These are phyloP conservation scores for Fusarium drepaniforme DNA, from an alignment of 2,329 filamentous ascomycete genomes.

Conservation along the genomic window DNA sequence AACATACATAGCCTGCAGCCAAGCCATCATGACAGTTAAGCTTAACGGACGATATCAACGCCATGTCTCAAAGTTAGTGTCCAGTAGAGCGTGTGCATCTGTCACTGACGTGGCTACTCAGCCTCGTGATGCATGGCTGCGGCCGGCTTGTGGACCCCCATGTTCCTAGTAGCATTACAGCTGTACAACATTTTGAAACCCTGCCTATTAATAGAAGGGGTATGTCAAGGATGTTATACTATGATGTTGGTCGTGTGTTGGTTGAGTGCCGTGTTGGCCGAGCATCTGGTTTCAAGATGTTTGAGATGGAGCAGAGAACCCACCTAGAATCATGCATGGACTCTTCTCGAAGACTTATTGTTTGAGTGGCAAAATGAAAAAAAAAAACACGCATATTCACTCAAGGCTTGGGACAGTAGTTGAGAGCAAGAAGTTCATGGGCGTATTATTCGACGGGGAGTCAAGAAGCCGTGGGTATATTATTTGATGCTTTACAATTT, in stretches of 20 bases:
- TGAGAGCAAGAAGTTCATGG: neutral
- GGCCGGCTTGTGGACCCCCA: neutral
- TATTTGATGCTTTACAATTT: slow-evolving; percentile 1
- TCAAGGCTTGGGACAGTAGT: neutral
- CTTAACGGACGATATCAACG: neutral
- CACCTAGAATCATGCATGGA: neutral
- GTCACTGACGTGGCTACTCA: neutral
- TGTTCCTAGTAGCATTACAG: neutral
- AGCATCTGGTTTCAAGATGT: neutral
- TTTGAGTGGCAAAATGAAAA: neutral
- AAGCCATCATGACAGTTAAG: neutral
- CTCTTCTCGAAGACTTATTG: neutral
- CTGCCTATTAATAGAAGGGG: neutral
- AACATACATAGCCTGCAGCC: neutral
- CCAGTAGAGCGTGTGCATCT: neutral
- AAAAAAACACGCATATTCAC: neutral
- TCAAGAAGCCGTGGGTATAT: neutral
- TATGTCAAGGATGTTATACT: neutral
- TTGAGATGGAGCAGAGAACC: neutral
- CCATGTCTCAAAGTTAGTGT: neutral
- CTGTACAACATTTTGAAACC: neutral
- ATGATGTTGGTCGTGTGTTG: neutral
- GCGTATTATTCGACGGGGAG: neutral
- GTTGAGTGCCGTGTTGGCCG: neutral
- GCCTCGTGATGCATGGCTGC: neutral